Evolutionary conservation across 768 basidiomycete genomes (phyloP).

Genomic region (Gymnopilus dilepis): DNA sequence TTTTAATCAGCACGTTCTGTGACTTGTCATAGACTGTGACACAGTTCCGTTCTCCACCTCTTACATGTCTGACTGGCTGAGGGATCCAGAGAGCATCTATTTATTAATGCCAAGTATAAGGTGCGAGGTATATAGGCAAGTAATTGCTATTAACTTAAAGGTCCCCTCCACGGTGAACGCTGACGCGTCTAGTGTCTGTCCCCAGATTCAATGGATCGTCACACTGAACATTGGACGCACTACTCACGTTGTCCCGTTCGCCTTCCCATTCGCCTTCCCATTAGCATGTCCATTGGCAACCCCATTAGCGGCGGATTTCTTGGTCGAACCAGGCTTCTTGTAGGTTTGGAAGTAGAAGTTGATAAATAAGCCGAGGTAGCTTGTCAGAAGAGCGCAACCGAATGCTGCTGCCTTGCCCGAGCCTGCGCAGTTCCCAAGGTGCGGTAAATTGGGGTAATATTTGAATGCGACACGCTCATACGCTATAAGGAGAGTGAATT

Average conservation of each 20-base stretch:
- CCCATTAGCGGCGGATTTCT: slow-evolving; percentile 53
- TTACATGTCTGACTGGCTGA: not conserved
- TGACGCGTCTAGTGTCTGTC: slow-evolving; percentile 38
- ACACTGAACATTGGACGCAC: not conserved
- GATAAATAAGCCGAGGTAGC: slow-evolving; percentile 94
- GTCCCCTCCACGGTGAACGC: slow-evolving; percentile 17
- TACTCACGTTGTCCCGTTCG: slow-evolving; percentile 25
- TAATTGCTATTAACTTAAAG: slow-evolving; percentile 35
- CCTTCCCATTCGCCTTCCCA: slow-evolving; percentile 36
- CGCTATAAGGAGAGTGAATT: slow-evolving; percentile 41
- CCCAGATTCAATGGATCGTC: not conserved
- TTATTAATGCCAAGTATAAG: slow-evolving; percentile 42
- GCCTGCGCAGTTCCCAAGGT: slow-evolving; percentile 83
- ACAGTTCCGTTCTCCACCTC: no score
- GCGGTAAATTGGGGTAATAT: slow-evolving; percentile 71
- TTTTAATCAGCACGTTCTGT: slow-evolving; percentile 13
- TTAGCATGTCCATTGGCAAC: slow-evolving; percentile 44
- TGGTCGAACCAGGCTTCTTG: slow-evolving; percentile 59
- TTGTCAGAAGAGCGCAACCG: slow-evolving; percentile 87
- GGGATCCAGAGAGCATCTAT: slow-evolving; percentile 20
- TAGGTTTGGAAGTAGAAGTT: slow-evolving; percentile 91
- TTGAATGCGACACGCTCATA: slow-evolving; percentile 81
- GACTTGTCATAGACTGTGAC: not conserved
- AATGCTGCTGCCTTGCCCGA: slow-evolving; percentile 87
- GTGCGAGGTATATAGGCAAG: slow-evolving; percentile 43